phyloP scores from a whole-genome alignment of 176 grass and related monocot genomes.

The Carex myosuroides region DNA sequence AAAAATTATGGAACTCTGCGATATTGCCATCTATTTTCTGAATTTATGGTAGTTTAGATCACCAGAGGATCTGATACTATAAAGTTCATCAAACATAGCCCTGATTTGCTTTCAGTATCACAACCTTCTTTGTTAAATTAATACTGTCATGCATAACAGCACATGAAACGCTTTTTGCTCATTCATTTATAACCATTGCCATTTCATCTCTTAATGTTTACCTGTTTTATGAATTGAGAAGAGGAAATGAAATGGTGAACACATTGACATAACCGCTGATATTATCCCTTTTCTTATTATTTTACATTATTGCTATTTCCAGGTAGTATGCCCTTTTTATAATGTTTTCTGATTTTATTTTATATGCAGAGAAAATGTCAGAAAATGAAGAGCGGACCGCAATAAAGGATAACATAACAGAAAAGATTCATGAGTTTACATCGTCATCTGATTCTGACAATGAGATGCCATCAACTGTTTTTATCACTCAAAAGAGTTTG shows the following conservation, averaged over 20 bases:
- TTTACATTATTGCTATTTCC: background rate
- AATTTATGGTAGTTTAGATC: background rate
- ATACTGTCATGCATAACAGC: background rate
- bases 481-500: conserved; percentile 42
- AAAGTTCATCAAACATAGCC: background rate
- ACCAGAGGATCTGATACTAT: background rate
- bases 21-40: background rate
- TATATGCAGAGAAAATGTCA: conserved; percentile 48
- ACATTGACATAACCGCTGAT: background rate
- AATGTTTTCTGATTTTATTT: background rate
- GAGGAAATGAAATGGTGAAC: background rate
- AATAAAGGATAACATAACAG: conserved; percentile 51
- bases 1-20: background rate
- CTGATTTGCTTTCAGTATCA: background rate
- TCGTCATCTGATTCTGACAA: conserved; percentile 64
- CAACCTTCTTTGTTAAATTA: background rate
- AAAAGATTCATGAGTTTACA: conserved; percentile 52
- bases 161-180: background rate
- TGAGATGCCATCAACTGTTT: conserved; percentile 31
- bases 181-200: background rate
- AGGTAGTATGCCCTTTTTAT: background rate
- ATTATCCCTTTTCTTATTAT: background rate
- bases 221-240: background rate
- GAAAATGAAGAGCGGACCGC: conserved; percentile 51
- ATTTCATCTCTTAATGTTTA: background rate